A percentile compares a stretch with the other conserved stretches of the same genome.
Conservation (phyloP, 176 grass and related monocot species). For the Ampelocalamus luodianensis region DNA sequence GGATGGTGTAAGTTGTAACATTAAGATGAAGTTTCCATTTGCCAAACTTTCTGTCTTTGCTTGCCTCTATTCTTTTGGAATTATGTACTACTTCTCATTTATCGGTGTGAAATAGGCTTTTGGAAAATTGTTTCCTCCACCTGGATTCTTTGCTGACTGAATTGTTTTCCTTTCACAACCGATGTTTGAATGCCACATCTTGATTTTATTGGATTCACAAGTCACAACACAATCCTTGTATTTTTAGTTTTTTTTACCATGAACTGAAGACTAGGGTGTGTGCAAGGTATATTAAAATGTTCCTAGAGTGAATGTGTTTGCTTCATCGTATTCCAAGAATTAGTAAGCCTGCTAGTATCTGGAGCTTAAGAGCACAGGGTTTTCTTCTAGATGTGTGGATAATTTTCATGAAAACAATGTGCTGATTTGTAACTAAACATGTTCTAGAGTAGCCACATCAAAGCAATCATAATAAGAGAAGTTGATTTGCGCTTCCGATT, state of each 20-base stretch:
- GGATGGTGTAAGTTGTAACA: slow-evolving; percentile 91
- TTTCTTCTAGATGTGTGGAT: slow-evolving; percentile 11
- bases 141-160: background rate
- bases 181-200: slow-evolving; percentile 27
- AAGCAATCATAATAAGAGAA: background rate
- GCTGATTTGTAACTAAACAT: background rate
- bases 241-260: slow-evolving; percentile 19
- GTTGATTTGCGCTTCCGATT: slow-evolving; percentile 15
- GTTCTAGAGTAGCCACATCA: background rate
- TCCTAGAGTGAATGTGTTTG: slow-evolving; percentile 32
- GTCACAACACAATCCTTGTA: background rate
- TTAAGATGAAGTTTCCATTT: slow-evolving; percentile 36
- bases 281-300: slow-evolving; percentile 7
- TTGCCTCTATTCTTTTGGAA: slow-evolving; percentile 31
- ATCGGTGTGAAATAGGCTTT: slow-evolving; percentile 12
- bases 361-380: background rate
- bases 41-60: slow-evolving; percentile 32
- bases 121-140: slow-evolving; percentile 21
- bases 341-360: slow-evolving; percentile 26
- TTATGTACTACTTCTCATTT: slow-evolving; percentile 19
- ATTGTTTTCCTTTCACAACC: slow-evolving; percentile 7
- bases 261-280: slow-evolving; percentile 1
- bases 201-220: slow-evolving; percentile 40
- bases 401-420: slow-evolving; percentile 36
- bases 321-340: slow-evolving; percentile 29